Base-by-base conservation (phyloP, 768 basidiomycete genomes). In the Boletus barrowsii region DNA sequence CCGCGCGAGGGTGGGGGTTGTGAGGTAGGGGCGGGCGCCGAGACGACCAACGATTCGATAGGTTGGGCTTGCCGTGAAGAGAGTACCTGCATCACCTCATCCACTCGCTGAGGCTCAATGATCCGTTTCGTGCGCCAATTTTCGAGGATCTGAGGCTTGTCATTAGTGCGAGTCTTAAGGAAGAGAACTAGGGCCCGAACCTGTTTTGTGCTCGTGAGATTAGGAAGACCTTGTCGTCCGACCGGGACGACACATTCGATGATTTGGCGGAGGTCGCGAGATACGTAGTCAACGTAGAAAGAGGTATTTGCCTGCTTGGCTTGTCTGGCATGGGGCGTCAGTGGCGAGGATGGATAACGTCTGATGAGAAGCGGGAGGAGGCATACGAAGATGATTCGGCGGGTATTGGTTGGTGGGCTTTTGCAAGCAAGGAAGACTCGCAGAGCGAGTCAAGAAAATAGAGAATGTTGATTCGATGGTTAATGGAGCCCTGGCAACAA, bases 391-490 rank as follows among this genome's bases (percentile, higher is more conserved):
- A 59, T 0, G 62, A 53, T 37, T 68, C 56, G 4, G 46, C 29
- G 13, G 56, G 54, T 0, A 80, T 74, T 41, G 56, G 58, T 43
- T 67, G 67, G 47, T 81, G 80, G 0, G 86, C 81, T 61, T 83
- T 87, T 45, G 84, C 82, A 33, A 87, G 75, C 4, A 90, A 76
- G 32, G 83, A 90, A 0, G 84, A 80, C 64, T 92, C 90, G 68
- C 89, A 93, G 13, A 97, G 78, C 0, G 88, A 85, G 70, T 96
- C 93, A 41, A 98, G 81, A 66, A 95, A 86, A 68, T 96, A 93
- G 0, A 97, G 75, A 55, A 96, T 87, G 70, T 97, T 97, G 62
- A 98, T 95, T n/a, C 92, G 79, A 30, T 88, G 83, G 69, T 97
- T 95, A 18, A 96, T 83, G 0, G 88, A 85, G 47, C 89, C 92